Conservation (phyloP, 169 alveolate species). For the Eimeria necatrix region DNA sequence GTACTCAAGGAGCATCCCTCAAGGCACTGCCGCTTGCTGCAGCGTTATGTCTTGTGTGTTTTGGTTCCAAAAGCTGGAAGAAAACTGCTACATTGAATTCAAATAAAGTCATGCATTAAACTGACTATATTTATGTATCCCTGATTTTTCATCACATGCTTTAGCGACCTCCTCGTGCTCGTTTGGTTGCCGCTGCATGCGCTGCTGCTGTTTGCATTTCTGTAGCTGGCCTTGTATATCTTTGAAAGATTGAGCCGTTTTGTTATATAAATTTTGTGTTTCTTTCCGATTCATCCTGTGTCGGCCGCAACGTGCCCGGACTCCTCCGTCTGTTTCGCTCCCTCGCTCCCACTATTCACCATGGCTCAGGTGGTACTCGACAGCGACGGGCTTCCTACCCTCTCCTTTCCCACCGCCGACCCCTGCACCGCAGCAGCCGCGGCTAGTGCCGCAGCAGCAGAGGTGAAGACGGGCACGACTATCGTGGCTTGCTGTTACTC, state of each 20-base stretch:
- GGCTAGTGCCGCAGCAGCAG: constrained; percentile 2
- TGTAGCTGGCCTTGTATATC: background rate
- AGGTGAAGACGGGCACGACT: constrained; percentile 93
- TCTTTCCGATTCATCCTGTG: background rate
- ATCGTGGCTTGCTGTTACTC: constrained; percentile 93
- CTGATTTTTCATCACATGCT: too few relatives aligned
- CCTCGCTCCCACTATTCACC: background rate
- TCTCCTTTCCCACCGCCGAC: background rate
- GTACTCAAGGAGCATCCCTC: too few relatives aligned
- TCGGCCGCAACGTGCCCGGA: background rate
- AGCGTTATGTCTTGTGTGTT: too few relatives aligned
- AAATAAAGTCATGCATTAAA: too few relatives aligned
- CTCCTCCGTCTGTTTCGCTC: background rate
- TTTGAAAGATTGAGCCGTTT: background rate
- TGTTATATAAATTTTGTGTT: background rate
- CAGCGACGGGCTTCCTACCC: constrained; percentile 41
- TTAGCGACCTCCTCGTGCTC: too few relatives aligned
- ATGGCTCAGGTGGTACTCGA: constrained; percentile 42
- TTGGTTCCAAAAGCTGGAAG: too few relatives aligned
- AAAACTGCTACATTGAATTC: too few relatives aligned
- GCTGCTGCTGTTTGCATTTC: background rate
- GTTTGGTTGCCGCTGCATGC: background rate
- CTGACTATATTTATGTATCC: too few relatives aligned
- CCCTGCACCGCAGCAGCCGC: background rate
- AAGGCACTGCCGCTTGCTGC: too few relatives aligned